Percentiles rank a stretch among this genome's conserved stretches.
These are phyloP conservation scores for Phoenix roebelenii DNA, from an alignment of 176 grass and related monocot genomes.

Conservation along the genomic window DNA sequence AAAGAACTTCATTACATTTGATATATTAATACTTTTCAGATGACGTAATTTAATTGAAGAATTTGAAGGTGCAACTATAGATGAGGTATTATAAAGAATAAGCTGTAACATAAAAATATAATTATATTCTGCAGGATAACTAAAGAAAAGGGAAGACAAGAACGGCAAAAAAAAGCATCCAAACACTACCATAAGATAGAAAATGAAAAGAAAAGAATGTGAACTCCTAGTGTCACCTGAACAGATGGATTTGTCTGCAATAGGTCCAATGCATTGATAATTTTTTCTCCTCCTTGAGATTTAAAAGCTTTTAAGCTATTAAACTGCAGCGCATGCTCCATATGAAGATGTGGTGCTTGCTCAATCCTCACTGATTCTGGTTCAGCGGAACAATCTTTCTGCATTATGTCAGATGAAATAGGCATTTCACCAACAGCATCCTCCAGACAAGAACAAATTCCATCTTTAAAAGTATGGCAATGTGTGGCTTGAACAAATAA, in stretches of 20 bases:
- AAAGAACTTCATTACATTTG: too few relatives aligned
- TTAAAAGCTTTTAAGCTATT: background rate
- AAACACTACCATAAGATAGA: too few relatives aligned
- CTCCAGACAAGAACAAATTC: background rate
- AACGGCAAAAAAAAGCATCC: too few relatives aligned
- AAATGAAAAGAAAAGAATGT: background rate
- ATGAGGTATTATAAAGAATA: too few relatives aligned
- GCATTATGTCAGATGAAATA: background rate
- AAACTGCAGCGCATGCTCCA: background rate
- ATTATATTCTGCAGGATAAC: too few relatives aligned
- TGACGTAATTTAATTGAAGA: too few relatives aligned
- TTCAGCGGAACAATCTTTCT: background rate
- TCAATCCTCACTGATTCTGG: constrained; percentile 1
- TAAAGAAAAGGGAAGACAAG: too few relatives aligned
- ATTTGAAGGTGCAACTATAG: too few relatives aligned
- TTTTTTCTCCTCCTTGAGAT: background rate
- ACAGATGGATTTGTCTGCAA: background rate
- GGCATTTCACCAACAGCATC: background rate
- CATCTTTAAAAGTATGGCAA: background rate
- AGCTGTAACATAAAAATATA: too few relatives aligned
- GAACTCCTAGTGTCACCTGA: background rate
- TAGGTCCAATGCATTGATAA: background rate
- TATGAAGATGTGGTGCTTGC: background rate
- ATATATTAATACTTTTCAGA: too few relatives aligned
- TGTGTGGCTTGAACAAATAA: background rate